A percentile compares a stretch with the other conserved stretches of the same genome.
Conservation (phyloP, 305 asterid species). For the Fraxinus xanthoxyloides region DNA sequence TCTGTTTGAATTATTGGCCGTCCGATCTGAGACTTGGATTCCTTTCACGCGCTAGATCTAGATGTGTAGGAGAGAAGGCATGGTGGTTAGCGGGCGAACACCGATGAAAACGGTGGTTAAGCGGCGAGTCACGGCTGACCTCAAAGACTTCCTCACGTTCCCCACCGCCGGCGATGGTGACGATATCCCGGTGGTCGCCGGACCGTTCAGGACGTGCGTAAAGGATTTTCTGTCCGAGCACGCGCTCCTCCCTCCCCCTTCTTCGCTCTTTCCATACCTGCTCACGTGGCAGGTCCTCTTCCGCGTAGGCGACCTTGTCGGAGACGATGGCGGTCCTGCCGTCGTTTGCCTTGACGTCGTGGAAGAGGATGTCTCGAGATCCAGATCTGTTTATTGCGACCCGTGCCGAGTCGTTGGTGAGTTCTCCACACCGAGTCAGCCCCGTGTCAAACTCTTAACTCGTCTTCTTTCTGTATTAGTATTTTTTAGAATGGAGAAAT, state of each 20-base stretch:
- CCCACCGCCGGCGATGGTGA: slow-evolving; percentile 44
- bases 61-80: slow-evolving; percentile 37
- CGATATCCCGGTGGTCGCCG: slow-evolving; percentile 24
- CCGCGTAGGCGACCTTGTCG: slow-evolving; percentile 65
- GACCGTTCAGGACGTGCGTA: slow-evolving; percentile 62
- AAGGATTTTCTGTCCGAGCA: slow-evolving; percentile 50
- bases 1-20: slow-evolving; percentile 15
- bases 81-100: slow-evolving; percentile 71
- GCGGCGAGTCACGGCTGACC: slow-evolving; percentile 85
- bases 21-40: slow-evolving; percentile 44
- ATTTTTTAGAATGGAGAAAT: not conserved
- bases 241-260: slow-evolving; percentile 76
- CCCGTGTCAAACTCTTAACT: slow-evolving; percentile 23
- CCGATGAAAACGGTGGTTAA: slow-evolving; percentile 68
- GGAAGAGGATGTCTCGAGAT: slow-evolving; percentile 90
- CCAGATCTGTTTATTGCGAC: slow-evolving; percentile 91
- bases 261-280: slow-evolving; percentile 76
- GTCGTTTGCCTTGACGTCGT: slow-evolving; percentile 72
- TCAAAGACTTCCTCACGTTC: slow-evolving; percentile 67
- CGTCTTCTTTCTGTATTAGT: slow-evolving; percentile 5
- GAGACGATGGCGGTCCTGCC: slow-evolving; percentile 52
- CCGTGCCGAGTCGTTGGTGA: slow-evolving; percentile 99
- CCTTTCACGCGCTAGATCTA: slow-evolving; percentile 39
- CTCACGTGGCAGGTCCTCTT: slow-evolving; percentile 82
- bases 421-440: slow-evolving; percentile 37